phyloP scores from a whole-genome alignment of 2,329 filamentous ascomycete genomes.

The Ascochyta fabae region DNA sequence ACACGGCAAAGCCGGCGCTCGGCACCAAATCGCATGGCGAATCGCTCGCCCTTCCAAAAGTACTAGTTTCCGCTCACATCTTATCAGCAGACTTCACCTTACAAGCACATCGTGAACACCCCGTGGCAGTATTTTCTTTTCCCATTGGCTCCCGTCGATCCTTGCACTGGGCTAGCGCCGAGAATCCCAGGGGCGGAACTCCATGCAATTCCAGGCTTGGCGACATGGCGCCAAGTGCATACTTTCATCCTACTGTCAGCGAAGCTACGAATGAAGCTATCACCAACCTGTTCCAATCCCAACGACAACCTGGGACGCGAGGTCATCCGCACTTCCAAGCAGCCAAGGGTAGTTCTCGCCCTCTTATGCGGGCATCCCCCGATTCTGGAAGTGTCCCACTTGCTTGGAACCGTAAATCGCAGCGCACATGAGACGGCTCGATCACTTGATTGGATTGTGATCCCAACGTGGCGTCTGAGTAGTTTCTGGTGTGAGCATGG shows the following conservation, averaged over 20 bases:
- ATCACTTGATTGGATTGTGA: conserved; percentile 20
- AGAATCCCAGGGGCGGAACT: conserved; percentile 25
- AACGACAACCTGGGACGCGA: conserved; percentile 6
- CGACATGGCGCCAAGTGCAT: conserved; percentile 27
- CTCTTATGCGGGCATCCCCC: conserved; percentile 2
- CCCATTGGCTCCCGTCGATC: conserved; percentile 21
- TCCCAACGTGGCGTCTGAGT: conserved; percentile 14
- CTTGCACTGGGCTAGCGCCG: conserved; percentile 6
- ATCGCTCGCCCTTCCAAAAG: conserved; percentile 13
- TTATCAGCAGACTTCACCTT: conserved; percentile 11
- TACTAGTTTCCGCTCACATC: conserved; percentile 6
- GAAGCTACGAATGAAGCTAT: conserved; percentile 18
- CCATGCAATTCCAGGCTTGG: conserved; percentile 17
- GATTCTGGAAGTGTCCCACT: conserved; percentile 5
- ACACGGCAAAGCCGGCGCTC: conserved; percentile 26
- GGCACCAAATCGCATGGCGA: conserved; percentile 14
- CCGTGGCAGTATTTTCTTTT: conserved; percentile 14
- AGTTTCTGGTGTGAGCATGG: conserved; percentile 2
- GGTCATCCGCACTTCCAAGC: conserved; percentile 15
- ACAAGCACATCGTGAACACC: conserved; percentile 11
- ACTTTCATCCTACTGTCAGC: conserved; percentile 19
- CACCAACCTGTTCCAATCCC: conserved; percentile 1
- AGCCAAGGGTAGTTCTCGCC: conserved; percentile 19
- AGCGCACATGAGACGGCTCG: conserved; percentile 24
- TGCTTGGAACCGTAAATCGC: conserved; percentile 6